These are phyloP conservation scores for Aspergillus heteromorphus DNA, from an alignment of 495 filamentous ascomycete species.

Conservation along the genomic window DNA sequence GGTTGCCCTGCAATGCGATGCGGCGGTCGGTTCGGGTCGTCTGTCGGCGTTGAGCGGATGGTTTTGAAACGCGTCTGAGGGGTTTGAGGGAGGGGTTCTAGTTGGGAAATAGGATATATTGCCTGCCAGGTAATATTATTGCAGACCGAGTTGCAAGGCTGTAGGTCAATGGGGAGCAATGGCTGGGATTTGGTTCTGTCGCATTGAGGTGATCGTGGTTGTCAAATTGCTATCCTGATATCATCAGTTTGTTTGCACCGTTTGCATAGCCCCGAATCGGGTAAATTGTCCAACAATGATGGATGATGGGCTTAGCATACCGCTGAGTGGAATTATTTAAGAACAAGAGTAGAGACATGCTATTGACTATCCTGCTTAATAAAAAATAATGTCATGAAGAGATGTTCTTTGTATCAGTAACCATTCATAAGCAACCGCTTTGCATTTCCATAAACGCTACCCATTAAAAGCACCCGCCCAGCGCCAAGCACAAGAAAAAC, in stretches of 20 bases:
- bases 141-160: neutral
- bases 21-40: neutral
- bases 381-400: neutral
- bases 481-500: neutral
- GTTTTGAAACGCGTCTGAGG: neutral
- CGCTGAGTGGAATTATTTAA: neutral
- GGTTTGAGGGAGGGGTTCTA: neutral
- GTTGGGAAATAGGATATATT: neutral
- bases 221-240: constrained; percentile 1
- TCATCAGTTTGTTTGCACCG: constrained; percentile 12
- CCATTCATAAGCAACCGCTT: neutral
- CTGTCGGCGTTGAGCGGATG: neutral
- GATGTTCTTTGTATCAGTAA: neutral
- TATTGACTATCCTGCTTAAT: neutral
- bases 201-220: neutral
- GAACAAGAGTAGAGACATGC: neutral
- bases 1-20: neutral
- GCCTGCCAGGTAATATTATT: neutral
- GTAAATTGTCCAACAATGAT: neutral
- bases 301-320: neutral
- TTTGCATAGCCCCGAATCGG: constrained; percentile 7
- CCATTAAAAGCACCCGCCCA: neutral
- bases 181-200: neutral
- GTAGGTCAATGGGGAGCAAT: neutral
- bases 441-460: neutral